phyloP scores from a whole-genome alignment of 129 eudicot genomes.

The Calendula officinalis region DNA sequence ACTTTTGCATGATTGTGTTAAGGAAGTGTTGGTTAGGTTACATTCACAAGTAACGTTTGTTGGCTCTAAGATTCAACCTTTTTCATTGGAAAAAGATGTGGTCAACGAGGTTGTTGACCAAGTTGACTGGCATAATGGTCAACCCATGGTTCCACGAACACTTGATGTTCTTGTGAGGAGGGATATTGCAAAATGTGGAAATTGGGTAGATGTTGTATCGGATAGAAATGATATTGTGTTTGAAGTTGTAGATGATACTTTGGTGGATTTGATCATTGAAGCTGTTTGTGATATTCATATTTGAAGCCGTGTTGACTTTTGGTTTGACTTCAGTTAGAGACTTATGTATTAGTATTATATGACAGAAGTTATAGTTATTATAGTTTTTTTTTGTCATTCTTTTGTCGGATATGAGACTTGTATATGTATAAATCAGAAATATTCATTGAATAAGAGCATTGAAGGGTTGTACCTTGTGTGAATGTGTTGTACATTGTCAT shows the following conservation, averaged over 20 bases:
- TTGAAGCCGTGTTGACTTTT: slow-evolving; percentile 24
- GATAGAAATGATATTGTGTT: slow-evolving; percentile 46
- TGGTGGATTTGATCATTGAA: slow-evolving; percentile 43
- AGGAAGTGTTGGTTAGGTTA: slow-evolving; percentile 46
- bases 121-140: slow-evolving; percentile 48
- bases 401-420: background rate
- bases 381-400: slow-evolving; percentile 21
- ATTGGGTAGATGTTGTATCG: slow-evolving; percentile 45
- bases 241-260: slow-evolving; percentile 44
- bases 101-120: slow-evolving; percentile 50
- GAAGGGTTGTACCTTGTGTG: slow-evolving; percentile 15
- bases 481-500: slow-evolving; percentile 12
- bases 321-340: slow-evolving; percentile 18
- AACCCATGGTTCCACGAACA: slow-evolving; percentile 32
- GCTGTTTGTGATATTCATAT: slow-evolving; percentile 19
- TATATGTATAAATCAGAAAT: background rate
- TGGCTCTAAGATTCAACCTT: slow-evolving; percentile 28
- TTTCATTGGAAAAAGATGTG: slow-evolving; percentile 38
- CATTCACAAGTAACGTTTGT: slow-evolving; percentile 24
- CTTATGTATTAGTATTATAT: slow-evolving; percentile 15
- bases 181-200: slow-evolving; percentile 42
- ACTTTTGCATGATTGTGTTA: slow-evolving; percentile 49
- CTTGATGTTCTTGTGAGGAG: slow-evolving; percentile 43
- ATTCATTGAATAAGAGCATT: slow-evolving; percentile 28
- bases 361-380: slow-evolving; percentile 22